Evolutionary conservation across 2,329 filamentous ascomycete species (phyloP).

Genomic region (Albifimbria verrucaria): DNA sequence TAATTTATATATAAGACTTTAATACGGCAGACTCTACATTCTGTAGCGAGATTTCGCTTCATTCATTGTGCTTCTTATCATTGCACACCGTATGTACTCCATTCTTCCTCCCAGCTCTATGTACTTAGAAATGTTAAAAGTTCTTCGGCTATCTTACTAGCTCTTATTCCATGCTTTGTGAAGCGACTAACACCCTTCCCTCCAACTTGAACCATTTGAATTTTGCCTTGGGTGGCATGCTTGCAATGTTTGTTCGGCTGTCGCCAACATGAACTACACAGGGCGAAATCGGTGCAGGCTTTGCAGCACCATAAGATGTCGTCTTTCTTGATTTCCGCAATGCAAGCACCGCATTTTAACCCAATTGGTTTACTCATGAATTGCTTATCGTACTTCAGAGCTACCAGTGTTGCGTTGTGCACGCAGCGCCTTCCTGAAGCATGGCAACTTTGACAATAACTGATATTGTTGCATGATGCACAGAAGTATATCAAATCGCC

Average conservation of each 20-base stretch:
- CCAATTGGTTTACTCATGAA: conserved; percentile 5
- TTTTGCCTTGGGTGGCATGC: conserved; percentile 10
- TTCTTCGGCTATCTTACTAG: not conserved
- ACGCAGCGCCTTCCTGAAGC: not conserved
- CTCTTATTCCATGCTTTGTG: not conserved
- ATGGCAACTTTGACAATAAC: not conserved
- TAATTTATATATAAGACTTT: no score
- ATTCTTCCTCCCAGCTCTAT: no score
- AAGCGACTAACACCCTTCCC: not conserved
- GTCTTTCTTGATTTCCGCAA: conserved; percentile 9
- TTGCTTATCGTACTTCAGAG: conserved; percentile 1
- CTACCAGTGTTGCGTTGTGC: not conserved
- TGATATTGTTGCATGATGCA: not conserved
- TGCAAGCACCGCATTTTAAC: conserved; percentile 9
- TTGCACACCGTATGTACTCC: no score
- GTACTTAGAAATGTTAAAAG: not conserved
- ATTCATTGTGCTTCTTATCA: no score
- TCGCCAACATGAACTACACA: conserved; percentile 14
- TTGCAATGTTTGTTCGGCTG: conserved; percentile 12
- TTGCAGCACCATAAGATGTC: conserved; percentile 15
- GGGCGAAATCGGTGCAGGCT: conserved; percentile 13
- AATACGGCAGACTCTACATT: no score
- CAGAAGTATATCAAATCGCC: not conserved
- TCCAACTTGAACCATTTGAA: not conserved
- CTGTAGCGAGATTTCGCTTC: no score